Evolutionary conservation across 306 rosid species (phyloP), one percentile per base, ranked within the genome.

Genomic region (Styphnolobium japonicum): DNA sequence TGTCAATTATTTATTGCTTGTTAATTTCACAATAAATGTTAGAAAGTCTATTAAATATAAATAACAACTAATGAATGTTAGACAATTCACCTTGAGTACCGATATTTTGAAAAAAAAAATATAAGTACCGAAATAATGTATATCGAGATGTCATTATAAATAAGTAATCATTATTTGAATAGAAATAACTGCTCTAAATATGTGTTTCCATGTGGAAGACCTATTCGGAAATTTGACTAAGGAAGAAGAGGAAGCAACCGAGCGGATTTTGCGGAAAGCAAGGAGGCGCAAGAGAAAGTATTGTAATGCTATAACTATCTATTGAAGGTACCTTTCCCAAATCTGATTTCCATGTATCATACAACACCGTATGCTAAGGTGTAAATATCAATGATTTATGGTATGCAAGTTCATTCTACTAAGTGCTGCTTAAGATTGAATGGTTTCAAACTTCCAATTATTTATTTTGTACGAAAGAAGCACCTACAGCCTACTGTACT

Each of bases 261-360:
- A 89, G 33, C 81, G 88, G 85, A 93, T 96, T 82, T 67, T 96
- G 89, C 80, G 85, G 76, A 81, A 89, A 69, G 99, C 99, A 25
- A 92, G 98, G 80, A 93, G 90, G 87, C 93, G 90, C 52, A 96
- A 91, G 86, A 91, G 98, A 85, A 92, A 79, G 90, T 82, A 39
- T 72, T 37, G 84, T 84, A 84, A 86, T 81, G 68, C 87, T 25
- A 85, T 92, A 85, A 80, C 83, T 75, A 89, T 90, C 75, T 33
- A 81, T 55, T 90, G 87, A 90, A 89, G 94, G 97, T 92, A 84
- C 69, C 72, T 29, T 39, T 39, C 80, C 69, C 39, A 27, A 61
- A 37, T 72, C 72, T 55, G 8, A 52, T 15, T 80, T 76, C 68
- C 52, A 64, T 64, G 40, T 19, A 29, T 52, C 66, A 22, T n/a